These are phyloP conservation scores for Canavalia ensiformis DNA, from an alignment of 306 rosid genomes.

Conservation along the genomic window DNA sequence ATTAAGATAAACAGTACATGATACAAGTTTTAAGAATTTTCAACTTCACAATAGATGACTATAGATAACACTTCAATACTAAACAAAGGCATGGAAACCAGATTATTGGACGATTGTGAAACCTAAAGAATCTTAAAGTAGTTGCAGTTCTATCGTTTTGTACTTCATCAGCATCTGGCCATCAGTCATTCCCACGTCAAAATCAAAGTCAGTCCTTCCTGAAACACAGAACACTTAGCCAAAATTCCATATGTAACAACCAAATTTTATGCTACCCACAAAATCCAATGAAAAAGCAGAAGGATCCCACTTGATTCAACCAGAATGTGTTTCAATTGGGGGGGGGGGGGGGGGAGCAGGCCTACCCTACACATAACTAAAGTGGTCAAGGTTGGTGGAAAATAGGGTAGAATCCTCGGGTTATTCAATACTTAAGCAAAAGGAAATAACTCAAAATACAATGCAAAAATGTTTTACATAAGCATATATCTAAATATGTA, in stretches of 20 bases:
- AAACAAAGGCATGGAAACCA: conserved; percentile 1
- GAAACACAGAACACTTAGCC: conserved; percentile 43
- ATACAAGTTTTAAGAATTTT: not conserved
- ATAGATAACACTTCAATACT: conserved; percentile 1
- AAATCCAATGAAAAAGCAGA: conserved; percentile 17
- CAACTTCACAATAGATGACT: not conserved
- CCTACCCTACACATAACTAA: not conserved
- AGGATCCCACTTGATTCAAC: conserved; percentile 19
- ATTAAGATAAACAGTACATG: not conserved
- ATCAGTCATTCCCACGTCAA: conserved; percentile 29
- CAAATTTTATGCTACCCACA: not conserved
- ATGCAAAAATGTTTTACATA: conserved; percentile 11
- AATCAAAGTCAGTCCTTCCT: conserved; percentile 48
- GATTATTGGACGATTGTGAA: not conserved
- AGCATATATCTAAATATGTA: conserved; percentile 23
- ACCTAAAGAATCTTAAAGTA: conserved; percentile 19
- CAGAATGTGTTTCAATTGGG: not conserved
- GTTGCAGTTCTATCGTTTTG: conserved; percentile 39
- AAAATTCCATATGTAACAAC: conserved; percentile 12
- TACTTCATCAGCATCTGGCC: conserved; percentile 1
- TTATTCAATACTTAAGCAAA: too few species aligned
- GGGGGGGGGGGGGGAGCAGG: not conserved
- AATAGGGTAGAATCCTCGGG: too few species aligned
- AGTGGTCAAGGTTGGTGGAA: not conserved
- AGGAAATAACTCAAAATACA: not conserved